Conservation (phyloP, 2,329 filamentous ascomycete genomes). For the Dothistroma septosporum region DNA sequence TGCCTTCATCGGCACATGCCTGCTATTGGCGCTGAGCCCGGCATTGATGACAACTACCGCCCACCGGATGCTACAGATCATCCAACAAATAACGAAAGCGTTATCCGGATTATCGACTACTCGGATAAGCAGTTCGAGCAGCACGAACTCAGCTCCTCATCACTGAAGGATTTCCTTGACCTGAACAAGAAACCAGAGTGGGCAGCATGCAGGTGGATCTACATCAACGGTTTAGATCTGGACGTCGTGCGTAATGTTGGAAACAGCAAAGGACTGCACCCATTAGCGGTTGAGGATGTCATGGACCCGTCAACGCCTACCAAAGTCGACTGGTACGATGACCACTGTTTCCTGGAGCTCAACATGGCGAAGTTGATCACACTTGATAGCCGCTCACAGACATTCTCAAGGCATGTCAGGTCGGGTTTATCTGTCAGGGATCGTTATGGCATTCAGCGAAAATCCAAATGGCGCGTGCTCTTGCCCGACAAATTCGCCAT, state of each 20-base stretch:
- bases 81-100: slow-evolving; percentile 45
- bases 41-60: slow-evolving; percentile 23
- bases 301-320: slow-evolving; percentile 78
- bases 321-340: slow-evolving; percentile 80
- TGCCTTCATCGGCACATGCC: not conserved
- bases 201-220: slow-evolving; percentile 86
- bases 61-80: slow-evolving; percentile 9
- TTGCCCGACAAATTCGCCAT: slow-evolving; percentile 38
- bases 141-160: slow-evolving; percentile 64
- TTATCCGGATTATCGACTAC: slow-evolving; percentile 84
- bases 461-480: slow-evolving; percentile 15
- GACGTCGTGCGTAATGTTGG: slow-evolving; percentile 80
- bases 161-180: slow-evolving; percentile 65
- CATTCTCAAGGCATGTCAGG: slow-evolving; percentile 11
- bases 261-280: slow-evolving; percentile 71
- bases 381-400: slow-evolving; percentile 52
- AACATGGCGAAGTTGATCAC: slow-evolving; percentile 65
- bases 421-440: not conserved
- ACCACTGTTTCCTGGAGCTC: slow-evolving; percentile 42
- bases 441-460: slow-evolving; percentile 2
- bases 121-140: slow-evolving; percentile 59
- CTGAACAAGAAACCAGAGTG: slow-evolving; percentile 59
- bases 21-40: slow-evolving; percentile 24
- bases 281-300: slow-evolving; percentile 80
- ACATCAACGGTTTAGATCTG: slow-evolving; percentile 86